Conservation (phyloP, 306 rosid species). For the Begonia fuchsioides region DNA sequence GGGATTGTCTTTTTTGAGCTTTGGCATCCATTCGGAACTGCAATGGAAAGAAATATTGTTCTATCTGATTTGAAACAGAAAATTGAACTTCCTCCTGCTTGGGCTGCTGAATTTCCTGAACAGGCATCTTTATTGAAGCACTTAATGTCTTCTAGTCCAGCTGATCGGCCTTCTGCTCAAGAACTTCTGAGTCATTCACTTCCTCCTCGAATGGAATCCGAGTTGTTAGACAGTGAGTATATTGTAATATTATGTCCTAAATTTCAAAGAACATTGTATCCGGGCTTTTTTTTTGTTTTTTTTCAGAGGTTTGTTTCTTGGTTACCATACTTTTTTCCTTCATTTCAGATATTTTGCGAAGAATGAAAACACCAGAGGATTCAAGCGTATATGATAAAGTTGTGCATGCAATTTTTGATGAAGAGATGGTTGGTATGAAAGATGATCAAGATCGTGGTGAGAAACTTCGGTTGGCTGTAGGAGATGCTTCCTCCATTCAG, state of each 20-base stretch:
- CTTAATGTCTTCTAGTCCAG: constrained; percentile 79
- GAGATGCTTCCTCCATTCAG: constrained; percentile 40
- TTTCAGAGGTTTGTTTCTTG: not conserved
- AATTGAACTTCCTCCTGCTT: constrained; percentile 54
- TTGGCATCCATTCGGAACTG: constrained; percentile 95
- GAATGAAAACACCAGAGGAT: constrained; percentile 85
- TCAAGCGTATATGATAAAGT: constrained; percentile 70
- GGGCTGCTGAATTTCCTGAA: constrained; percentile 77
- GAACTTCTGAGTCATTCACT: constrained; percentile 63
- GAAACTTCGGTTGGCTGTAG: constrained; percentile 30
- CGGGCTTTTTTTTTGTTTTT: too few relatives aligned
- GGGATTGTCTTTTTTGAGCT: constrained; percentile 94
- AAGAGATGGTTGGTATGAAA: constrained; percentile 43
- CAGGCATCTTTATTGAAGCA: constrained; percentile 50
- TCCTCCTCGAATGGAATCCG: constrained; percentile 90
- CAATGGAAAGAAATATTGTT: constrained; percentile 75
- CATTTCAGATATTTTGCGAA: constrained; percentile 58
- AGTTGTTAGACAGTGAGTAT: constrained; percentile 77
- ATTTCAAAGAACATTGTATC: too few relatives aligned
- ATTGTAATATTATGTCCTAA: not conserved
- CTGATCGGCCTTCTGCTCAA: constrained; percentile 84
- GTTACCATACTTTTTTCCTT: not conserved
- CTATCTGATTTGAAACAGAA: constrained; percentile 74
- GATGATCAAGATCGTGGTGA: constrained; percentile 40
- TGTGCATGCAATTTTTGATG: constrained; percentile 71